These are phyloP conservation scores for Colletotrichum echinochloae DNA, from an alignment of 2,329 filamentous ascomycete genomes.

Conservation along the genomic window DNA sequence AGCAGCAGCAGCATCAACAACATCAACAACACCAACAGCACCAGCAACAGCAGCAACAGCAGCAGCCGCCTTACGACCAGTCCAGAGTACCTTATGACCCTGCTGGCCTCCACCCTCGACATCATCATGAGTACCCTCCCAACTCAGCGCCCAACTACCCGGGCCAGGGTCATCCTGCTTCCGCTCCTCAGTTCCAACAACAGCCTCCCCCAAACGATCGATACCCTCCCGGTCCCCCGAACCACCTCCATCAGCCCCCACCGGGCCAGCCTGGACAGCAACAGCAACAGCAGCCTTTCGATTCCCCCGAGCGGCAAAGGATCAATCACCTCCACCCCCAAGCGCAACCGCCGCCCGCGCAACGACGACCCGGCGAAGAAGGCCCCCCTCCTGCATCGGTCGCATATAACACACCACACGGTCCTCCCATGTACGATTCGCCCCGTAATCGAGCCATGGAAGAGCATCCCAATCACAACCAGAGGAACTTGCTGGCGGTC, in stretches of 20 bases:
- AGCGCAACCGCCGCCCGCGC: slow-evolving; percentile 52
- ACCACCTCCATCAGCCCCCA: slow-evolving; percentile 51
- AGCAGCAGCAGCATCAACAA: no score
- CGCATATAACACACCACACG: slow-evolving; percentile 60
- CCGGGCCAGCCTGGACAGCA: slow-evolving; percentile 42
- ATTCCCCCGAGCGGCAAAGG: slow-evolving; percentile 47
- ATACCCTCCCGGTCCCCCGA: slow-evolving; percentile 48
- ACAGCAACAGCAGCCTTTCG: slow-evolving; percentile 46
- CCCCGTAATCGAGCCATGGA: slow-evolving; percentile 58
- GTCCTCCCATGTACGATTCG: slow-evolving; percentile 57
- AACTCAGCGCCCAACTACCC: slow-evolving; percentile 56
- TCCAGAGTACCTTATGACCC: slow-evolving; percentile 57
- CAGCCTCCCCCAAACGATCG: slow-evolving; percentile 53
- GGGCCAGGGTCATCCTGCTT: slow-evolving; percentile 48
- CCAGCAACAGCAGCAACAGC: slow-evolving; percentile 47
- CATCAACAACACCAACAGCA: slow-evolving; percentile 53
- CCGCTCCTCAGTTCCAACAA: slow-evolving; percentile 42
- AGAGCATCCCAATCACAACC: slow-evolving; percentile 68
- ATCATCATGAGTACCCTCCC: slow-evolving; percentile 63
- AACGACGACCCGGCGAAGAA: slow-evolving; percentile 60
- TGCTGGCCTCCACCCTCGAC: slow-evolving; percentile 55
- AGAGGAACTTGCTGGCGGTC: slow-evolving; percentile 78
- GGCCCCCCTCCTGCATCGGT: slow-evolving; percentile 62
- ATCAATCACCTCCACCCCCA: slow-evolving; percentile 46
- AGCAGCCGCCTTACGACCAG: slow-evolving; percentile 54